Percentiles rank a stretch among this genome's conserved stretches.
Evolutionary conservation across 2,329 filamentous ascomycete genomes (phyloP).

Genomic region (Fusarium robinianum): DNA sequence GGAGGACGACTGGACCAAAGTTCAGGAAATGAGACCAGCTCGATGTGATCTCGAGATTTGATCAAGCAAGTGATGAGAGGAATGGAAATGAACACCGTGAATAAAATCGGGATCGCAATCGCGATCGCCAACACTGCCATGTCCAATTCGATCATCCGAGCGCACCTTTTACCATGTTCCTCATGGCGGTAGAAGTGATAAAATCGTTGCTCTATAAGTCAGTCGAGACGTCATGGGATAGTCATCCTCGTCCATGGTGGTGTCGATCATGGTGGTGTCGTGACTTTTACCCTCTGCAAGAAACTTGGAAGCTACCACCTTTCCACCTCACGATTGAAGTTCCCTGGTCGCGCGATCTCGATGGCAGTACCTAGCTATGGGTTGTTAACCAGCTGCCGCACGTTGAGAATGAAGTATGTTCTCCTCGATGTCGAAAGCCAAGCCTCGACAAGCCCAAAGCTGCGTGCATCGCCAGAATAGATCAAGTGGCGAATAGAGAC

Average conservation of each 20-base stretch:
- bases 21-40: conserved; percentile 11
- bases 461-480: no score
- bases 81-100: conserved; percentile 9
- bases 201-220: conserved; percentile 37
- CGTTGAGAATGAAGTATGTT: no score
- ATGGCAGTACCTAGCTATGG: no score
- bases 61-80: conserved; percentile 14
- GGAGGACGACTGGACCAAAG: conserved; percentile 2
- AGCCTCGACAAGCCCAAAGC: no score
- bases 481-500: no score
- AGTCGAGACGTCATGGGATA: conserved; percentile 19
- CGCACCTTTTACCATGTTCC: no score
- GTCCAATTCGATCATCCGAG: not conserved
- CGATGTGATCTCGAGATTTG: conserved; percentile 9
- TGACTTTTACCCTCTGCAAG: no score
- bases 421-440: no score
- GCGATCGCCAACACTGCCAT: conserved; percentile 16
- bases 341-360: conserved; percentile 17
- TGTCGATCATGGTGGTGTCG: conserved; percentile 13
- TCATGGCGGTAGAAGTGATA: no score
- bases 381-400: no score
- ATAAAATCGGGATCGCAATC: conserved; percentile 14
- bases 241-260: conserved; percentile 5
- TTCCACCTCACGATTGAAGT: no score
- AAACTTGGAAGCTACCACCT: no score